Base-by-base conservation (phyloP, 352 stramenopile species). In the Thalassiosira ordinaria region DNA sequence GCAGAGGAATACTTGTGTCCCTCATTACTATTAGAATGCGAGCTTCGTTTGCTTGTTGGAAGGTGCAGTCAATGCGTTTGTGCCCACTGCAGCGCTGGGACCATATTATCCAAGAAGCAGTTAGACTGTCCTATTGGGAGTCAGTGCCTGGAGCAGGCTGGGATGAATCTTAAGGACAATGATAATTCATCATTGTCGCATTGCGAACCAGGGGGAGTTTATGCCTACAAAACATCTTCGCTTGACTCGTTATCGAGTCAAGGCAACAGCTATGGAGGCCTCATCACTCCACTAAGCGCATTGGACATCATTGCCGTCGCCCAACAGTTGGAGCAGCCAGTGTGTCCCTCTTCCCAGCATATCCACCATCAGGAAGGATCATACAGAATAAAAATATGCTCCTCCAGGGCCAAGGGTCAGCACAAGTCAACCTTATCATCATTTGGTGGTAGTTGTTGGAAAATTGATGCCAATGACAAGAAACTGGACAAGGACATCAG, bases 1-100 rank as follows among this genome's bases (percentile, higher is more conserved):
- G 78, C 78, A 26, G 78, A 85, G 53, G 78, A 85, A 27, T 85
- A 85, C 56, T 49, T 85, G 27, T 85, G 71, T 44, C 78, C 78
- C 0, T 71, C 78, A n/a, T 51, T 85, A 14, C 24, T 85, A 14
- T n/a, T 75, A 4, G 78, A 85, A 59, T 78, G 65, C 35, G 78
- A 85, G 52, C 69, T 82, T 20, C 66, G 78, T 49, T 31, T 85
- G 26, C 57, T 84, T 6, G 57, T 55, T 22, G 18, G 59, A 31
- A 39, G 24, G 4, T 35, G 14, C 14, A 63, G 20, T 39, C 24
- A 33, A 35, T 84, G 76, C 41, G 67, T 84, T 37, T 84, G 76
- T 31, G 9, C 27, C 0, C 46, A 76, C 24, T 84, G 76, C 37
- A 72, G 49, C 24, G 53, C 24, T 56, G 62, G 39, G 9, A 8